These are phyloP conservation scores for Prunus yedoensis DNA, from an alignment of 331 rosid genomes.

Conservation along the genomic window DNA sequence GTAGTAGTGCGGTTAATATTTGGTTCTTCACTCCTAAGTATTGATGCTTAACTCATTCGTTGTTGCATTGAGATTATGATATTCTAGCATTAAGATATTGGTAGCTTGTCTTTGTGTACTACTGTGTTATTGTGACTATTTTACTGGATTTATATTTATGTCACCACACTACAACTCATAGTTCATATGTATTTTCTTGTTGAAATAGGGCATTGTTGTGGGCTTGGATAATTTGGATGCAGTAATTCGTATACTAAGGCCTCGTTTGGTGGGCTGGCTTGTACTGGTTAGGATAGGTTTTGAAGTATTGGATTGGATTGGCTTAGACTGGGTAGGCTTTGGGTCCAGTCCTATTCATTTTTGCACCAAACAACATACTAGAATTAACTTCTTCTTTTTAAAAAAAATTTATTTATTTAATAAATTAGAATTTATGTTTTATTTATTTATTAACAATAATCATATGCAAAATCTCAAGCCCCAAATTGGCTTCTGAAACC, in stretches of 20 bases:
- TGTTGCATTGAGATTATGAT: neutral
- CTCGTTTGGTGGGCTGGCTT: too few relatives aligned
- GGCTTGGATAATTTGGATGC: too few relatives aligned
- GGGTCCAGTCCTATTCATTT: too few relatives aligned
- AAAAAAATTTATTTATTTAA: too few relatives aligned
- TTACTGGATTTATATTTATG: neutral
- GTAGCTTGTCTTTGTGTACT: slow-evolving; percentile 1
- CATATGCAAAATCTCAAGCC: neutral
- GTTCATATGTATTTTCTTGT: slow-evolving; percentile 20
- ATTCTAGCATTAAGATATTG: neutral
- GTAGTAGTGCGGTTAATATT: neutral
- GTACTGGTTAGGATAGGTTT: too few relatives aligned
- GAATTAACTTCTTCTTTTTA: too few relatives aligned
- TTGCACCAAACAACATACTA: too few relatives aligned
- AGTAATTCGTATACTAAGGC: too few relatives aligned
- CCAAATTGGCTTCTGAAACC: neutral
- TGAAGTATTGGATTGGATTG: too few relatives aligned
- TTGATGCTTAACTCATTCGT: neutral
- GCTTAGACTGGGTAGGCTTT: too few relatives aligned
- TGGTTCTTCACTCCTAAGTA: neutral
- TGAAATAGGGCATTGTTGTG: slow-evolving; percentile 64
- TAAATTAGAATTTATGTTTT: too few relatives aligned
- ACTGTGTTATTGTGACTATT: neutral
- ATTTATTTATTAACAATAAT: too few relatives aligned
- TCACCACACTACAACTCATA: neutral